These are phyloP conservation scores for Backusella psychrophila DNA, from an alignment of 192 early-diverging fungal genomes.

Conservation along the genomic window DNA sequence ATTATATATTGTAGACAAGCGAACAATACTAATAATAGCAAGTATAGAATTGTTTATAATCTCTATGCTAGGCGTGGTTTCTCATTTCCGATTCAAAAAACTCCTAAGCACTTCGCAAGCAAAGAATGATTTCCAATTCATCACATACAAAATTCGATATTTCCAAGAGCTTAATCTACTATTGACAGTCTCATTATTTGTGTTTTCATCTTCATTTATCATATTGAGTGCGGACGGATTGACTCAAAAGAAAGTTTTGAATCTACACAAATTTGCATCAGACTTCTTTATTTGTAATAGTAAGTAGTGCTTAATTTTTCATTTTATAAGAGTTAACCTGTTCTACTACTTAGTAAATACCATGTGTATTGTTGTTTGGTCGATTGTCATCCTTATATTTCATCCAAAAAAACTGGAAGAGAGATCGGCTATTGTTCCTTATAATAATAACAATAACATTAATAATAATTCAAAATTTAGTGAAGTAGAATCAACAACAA, in stretches of 20 bases:
- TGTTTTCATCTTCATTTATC: constrained; percentile 26
- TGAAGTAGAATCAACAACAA: neutral
- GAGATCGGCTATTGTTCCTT: neutral
- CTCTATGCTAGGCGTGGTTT: constrained; percentile 23
- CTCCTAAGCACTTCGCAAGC: constrained; percentile 17
- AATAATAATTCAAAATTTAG: neutral
- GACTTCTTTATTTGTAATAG: constrained; percentile 38
- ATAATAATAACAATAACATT: neutral
- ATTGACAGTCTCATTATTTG: constrained; percentile 16
- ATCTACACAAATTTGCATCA: constrained; percentile 26
- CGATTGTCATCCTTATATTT: constrained; percentile 28
- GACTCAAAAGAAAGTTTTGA: constrained; percentile 22
- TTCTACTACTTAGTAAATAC: constrained; percentile 16
- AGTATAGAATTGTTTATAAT: constrained; percentile 28
- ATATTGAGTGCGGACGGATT: constrained; percentile 37
- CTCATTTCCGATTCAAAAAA: constrained; percentile 34
- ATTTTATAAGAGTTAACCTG: neutral
- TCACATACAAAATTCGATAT: constrained; percentile 23
- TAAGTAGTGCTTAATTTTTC: constrained; percentile 12
- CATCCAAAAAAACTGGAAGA: constrained; percentile 18
- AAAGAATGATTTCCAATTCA: constrained; percentile 14
- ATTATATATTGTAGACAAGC: neutral
- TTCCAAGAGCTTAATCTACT: constrained; percentile 35
- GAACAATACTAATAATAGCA: neutral
- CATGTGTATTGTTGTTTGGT: constrained; percentile 19